Evolutionary conservation across 1,284 basidiomycete genomes (phyloP), one percentile per base, ranked within the genome.

Genomic region (Agroathelia rolfsii): DNA sequence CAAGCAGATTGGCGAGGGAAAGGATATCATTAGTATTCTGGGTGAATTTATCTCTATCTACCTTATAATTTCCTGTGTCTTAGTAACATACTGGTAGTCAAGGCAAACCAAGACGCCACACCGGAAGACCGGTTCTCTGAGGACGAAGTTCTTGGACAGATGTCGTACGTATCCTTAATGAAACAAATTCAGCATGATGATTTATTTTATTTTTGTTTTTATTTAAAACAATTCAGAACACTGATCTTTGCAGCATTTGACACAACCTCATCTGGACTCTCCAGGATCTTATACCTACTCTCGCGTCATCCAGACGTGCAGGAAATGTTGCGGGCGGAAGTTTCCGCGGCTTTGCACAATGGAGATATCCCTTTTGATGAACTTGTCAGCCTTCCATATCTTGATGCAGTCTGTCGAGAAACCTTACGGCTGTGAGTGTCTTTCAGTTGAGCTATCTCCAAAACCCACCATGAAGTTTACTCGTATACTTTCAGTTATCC

Each of bases 21-120:
- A 62, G 30, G 66, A 70, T 45, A 58, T 70, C 28, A 54, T 70
- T 32, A 69, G 62, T 35, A 55, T 62, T 32, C 44, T 70, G 8
- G 50, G 65, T 64, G 40, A 17, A 59, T 50, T 18, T 20, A 15
- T 6, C 29, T 28, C 28, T 2, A 12, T 18, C n/a, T 13, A 11
- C 4, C 7, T 14, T 22, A 18, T 6, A 8, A 14, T 3, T 5
- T 14, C 3, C 21, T 25, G 19, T 31, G 9, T 20, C 15, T 28
- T n/a, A n/a, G n/a, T n/a, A n/a, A n/a, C 3, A 13, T 39, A 15
- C 6, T 23, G 44, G 44, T 39, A 45, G 52, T 55, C 3, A 43
- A 37, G 23, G 53, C 45, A 17, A 53, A 53, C 31, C 41, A 42
- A 35, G 24, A 38, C 3, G 47, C 52, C 5, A 37, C 42, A 2